Evolutionary conservation across 1,284 basidiomycete genomes (phyloP).

Genomic region (Psilocybe mexicana): DNA sequence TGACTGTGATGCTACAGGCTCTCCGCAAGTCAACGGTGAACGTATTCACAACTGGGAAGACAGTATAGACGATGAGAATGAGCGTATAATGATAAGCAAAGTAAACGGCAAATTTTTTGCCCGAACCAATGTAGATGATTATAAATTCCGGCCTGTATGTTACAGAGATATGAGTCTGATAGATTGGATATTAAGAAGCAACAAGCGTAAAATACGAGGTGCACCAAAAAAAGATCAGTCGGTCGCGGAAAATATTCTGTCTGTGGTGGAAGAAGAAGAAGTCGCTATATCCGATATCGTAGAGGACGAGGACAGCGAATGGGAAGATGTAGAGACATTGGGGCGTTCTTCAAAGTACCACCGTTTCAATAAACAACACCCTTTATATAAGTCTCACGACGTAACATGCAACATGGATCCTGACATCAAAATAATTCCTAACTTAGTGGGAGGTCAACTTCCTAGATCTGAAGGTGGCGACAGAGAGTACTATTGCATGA

Average conservation of each 20-base stretch:
- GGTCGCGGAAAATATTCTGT: background rate
- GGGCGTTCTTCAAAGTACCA: background rate
- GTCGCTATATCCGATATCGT: no score
- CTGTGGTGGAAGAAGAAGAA: no score
- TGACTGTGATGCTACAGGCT: background rate
- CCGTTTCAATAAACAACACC: background rate
- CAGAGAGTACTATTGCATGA: constrained; percentile 27
- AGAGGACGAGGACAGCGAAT: no score
- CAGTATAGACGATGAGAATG: background rate
- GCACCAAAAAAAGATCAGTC: background rate
- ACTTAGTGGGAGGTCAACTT: constrained; percentile 24
- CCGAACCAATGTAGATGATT: constrained; percentile 20
- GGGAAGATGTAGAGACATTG: background rate
- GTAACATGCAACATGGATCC: constrained; percentile 1
- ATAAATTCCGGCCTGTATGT: constrained; percentile 18
- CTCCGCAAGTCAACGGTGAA: no score
- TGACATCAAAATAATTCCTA: constrained; percentile 11
- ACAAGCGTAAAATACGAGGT: background rate
- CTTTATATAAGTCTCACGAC: background rate
- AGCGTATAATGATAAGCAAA: constrained; percentile 2
- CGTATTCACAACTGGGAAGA: background rate
- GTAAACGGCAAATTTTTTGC: constrained; percentile 15
- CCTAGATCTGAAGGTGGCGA: constrained; percentile 26
- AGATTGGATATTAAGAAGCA: constrained; percentile 18
- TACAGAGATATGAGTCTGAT: constrained; percentile 16